phyloP scores from a whole-genome alignment of 1,139 yeast species.

The Scheffersomyces quercinus region DNA sequence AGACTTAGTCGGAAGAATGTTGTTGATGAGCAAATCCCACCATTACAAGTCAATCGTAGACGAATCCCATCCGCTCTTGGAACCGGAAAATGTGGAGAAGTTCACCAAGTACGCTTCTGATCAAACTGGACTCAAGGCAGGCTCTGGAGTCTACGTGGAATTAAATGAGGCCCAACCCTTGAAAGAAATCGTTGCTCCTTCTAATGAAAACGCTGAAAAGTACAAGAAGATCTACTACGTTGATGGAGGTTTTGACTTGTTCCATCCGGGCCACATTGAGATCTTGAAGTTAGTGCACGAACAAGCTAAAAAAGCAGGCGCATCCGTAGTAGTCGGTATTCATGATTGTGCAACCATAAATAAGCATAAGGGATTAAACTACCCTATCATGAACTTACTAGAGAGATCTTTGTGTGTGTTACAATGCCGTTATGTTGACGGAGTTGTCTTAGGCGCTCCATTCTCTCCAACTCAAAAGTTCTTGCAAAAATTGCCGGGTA shows the following conservation, averaged over 20 bases:
- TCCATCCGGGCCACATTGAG: conserved; percentile 91
- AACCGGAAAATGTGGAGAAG: conserved; percentile 32
- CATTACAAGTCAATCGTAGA: conserved; percentile 44
- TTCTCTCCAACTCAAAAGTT: conserved; percentile 46
- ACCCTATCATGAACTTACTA: conserved; percentile 83
- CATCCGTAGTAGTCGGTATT: conserved; percentile 66
- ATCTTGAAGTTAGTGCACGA: conserved; percentile 50
- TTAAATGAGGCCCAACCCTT: conserved; percentile 22
- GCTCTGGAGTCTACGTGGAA: conserved; percentile 60
- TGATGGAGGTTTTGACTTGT: conserved; percentile 88
- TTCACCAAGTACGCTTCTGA: conserved; percentile 66
- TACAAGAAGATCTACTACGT: conserved; percentile 52
- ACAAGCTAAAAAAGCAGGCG: conserved; percentile 36
- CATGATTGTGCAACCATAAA: conserved; percentile 64
- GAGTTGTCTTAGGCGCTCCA: conserved; percentile 71
- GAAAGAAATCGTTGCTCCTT: conserved; percentile 39
- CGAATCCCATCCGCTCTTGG: conserved; percentile 29
- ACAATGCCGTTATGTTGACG: conserved; percentile 85
- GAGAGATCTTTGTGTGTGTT: conserved; percentile 86
- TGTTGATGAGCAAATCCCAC: conserved; percentile 59
- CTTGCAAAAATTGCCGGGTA: conserved; percentile 37
- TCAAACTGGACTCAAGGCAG: conserved; percentile 58
- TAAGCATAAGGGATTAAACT: conserved; percentile 60
- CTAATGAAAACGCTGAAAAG: conserved; percentile 22
- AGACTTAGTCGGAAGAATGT: conserved; percentile 90